Evolutionary conservation across 352 stramenopile species (phyloP).

Genomic region (Phytophthora nicotianae): DNA sequence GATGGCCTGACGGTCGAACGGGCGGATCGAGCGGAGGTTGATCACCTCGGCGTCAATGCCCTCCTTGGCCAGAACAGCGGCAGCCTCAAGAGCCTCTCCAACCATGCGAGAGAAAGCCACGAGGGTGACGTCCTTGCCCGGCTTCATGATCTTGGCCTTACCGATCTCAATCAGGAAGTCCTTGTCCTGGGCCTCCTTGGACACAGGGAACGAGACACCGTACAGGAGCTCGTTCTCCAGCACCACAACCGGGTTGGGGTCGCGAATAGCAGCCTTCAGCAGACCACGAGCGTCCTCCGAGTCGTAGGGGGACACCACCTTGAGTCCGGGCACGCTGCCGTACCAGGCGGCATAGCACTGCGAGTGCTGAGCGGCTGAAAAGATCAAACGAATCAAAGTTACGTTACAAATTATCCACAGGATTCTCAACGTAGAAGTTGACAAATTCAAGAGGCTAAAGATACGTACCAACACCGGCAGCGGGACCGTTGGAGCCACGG

Average conservation of each 20-base stretch:
- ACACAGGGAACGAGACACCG: slow-evolving; percentile 97
- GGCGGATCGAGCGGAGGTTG: slow-evolving; percentile 93
- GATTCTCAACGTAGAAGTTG: neutral
- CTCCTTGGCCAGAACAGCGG: slow-evolving; percentile 92
- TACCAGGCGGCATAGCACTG: slow-evolving; percentile 99
- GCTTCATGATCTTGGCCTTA: slow-evolving; percentile 99
- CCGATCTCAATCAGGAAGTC: slow-evolving; percentile 99
- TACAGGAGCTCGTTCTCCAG: slow-evolving; percentile 99
- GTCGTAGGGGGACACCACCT: slow-evolving; percentile 98
- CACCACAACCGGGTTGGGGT: slow-evolving; percentile 99
- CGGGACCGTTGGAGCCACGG: slow-evolving; percentile 97
- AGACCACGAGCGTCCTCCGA: slow-evolving; percentile 98
- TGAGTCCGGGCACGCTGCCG: slow-evolving; percentile 96
- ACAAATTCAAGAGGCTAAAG: neutral
- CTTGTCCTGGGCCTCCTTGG: slow-evolving; percentile 95
- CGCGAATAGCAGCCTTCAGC: slow-evolving; percentile 99
- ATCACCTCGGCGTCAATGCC: slow-evolving; percentile 97
- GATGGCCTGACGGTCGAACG: slow-evolving; percentile 97
- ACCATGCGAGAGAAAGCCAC: slow-evolving; percentile 98
- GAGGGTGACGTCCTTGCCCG: slow-evolving; percentile 97
- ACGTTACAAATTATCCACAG: slow-evolving; percentile 1
- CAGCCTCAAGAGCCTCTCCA: slow-evolving; percentile 95
- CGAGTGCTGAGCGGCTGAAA: slow-evolving; percentile 96
- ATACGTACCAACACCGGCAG: slow-evolving; percentile 92
- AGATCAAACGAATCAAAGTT: slow-evolving; percentile 2